Conservation (phyloP, 208 protist species). For the Leishmania major region DNA sequence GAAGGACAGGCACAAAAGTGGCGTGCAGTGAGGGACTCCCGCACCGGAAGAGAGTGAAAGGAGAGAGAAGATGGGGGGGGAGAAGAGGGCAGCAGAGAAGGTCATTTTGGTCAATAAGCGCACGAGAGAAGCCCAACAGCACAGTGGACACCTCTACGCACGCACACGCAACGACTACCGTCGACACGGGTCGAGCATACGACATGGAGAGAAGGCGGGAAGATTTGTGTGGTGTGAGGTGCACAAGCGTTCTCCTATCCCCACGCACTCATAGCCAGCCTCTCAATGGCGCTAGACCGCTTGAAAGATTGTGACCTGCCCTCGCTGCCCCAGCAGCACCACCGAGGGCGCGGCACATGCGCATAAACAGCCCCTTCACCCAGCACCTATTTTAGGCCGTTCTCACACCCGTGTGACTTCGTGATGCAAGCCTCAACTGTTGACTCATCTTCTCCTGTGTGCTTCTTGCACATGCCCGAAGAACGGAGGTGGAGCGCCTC, state of each 20-base stretch:
- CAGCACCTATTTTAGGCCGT: background rate
- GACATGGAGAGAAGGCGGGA: background rate
- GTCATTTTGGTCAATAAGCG: background rate
- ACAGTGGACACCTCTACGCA: background rate
- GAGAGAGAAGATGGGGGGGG: background rate
- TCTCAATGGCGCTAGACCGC: background rate
- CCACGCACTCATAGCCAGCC: background rate
- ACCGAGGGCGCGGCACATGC: background rate
- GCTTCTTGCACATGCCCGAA: background rate
- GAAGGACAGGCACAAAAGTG: background rate
- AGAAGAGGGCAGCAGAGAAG: background rate
- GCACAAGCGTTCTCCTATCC: background rate
- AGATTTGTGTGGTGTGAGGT: background rate
- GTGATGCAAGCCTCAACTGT: background rate
- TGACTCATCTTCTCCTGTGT: background rate
- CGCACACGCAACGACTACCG: background rate
- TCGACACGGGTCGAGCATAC: background rate
- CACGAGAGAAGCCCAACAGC: background rate
- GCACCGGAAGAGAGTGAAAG: background rate
- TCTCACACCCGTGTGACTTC: background rate
- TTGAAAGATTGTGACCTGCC: background rate
- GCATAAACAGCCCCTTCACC: background rate
- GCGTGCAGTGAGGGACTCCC: background rate
- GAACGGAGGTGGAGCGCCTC: background rate
- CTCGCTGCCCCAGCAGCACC: background rate